These are phyloP conservation scores for Cladosporium velox DNA, from an alignment of 2,329 filamentous ascomycete species.

Conservation along the genomic window DNA sequence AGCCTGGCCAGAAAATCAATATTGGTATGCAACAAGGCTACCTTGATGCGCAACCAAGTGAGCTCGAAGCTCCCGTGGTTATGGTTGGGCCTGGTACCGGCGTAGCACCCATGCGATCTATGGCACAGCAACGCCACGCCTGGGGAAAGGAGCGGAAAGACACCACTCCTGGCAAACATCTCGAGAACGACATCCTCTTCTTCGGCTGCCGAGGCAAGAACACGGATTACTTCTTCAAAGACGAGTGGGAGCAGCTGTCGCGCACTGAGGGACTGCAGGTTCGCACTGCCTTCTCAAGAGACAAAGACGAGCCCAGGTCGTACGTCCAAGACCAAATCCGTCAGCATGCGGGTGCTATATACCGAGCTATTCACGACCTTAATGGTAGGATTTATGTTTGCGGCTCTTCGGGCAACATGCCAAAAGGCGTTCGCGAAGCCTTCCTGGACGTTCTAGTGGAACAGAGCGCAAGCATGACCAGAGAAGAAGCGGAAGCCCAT, in stretches of 20 bases:
- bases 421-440: conserved; percentile 66
- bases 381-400: conserved; percentile 60
- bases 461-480: conserved; percentile 41
- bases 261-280: conserved; percentile 53
- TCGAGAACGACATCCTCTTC: conserved; percentile 61
- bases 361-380: conserved; percentile 52
- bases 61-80: conserved; percentile 62
- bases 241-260: conserved; percentile 67
- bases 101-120: conserved; percentile 77
- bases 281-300: conserved; percentile 69
- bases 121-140: conserved; percentile 70
- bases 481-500: conserved; percentile 57
- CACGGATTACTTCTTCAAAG: conserved; percentile 78
- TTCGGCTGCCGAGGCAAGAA: conserved; percentile 77
- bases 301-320: conserved; percentile 62
- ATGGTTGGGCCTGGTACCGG: conserved; percentile 85
- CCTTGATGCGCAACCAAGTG: conserved; percentile 50
- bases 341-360: conserved; percentile 53
- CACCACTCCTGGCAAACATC: conserved; percentile 17
- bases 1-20: conserved; percentile 58
- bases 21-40: conserved; percentile 60
- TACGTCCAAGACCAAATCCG: conserved; percentile 69
- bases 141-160: conserved; percentile 38
- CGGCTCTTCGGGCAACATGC: conserved; percentile 69
- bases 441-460: conserved; percentile 61